Conservation (phyloP, 345 rosid genomes). For the Clarkia xantiana region DNA sequence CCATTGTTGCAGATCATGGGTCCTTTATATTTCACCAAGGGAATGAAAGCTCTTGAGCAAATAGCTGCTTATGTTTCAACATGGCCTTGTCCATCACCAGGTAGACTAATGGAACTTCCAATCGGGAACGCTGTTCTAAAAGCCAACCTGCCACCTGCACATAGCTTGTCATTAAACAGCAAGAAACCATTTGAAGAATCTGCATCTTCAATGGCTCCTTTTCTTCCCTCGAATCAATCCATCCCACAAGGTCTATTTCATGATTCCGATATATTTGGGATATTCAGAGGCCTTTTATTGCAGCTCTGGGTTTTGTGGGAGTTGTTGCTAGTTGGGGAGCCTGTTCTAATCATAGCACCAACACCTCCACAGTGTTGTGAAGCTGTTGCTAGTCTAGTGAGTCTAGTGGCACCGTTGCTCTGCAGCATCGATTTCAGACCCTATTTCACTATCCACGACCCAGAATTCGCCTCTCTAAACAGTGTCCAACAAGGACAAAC, state of each 20-base stretch:
- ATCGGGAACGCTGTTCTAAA: constrained; percentile 87
- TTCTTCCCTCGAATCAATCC: constrained; percentile 82
- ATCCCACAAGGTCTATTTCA: constrained; percentile 94
- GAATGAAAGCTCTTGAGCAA: constrained; percentile 73
- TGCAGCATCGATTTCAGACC: constrained; percentile 96
- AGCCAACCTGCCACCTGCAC: constrained; percentile 84
- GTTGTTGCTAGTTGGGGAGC: constrained; percentile 79
- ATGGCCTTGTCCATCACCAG: constrained; percentile 86
- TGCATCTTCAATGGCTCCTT: constrained; percentile 79
- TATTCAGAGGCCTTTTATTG: constrained; percentile 62
- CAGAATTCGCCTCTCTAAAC: constrained; percentile 57
- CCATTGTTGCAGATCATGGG: constrained; percentile 94
- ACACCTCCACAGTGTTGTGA: constrained; percentile 95
- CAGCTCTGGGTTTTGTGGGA: constrained; percentile 97
- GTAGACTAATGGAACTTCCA: constrained; percentile 85
- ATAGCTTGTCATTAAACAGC: constrained; percentile 62
- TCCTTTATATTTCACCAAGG: constrained; percentile 78
- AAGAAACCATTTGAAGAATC: constrained; percentile 51
- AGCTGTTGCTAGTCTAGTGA: constrained; percentile 92
- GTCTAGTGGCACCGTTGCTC: constrained; percentile 75
- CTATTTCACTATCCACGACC: constrained; percentile 92
- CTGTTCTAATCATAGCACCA: constrained; percentile 83
- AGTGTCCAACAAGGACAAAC: constrained; percentile 61
- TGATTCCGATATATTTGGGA: constrained; percentile 82
- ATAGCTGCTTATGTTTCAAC: constrained; percentile 72